Conservation (phyloP, 2,329 filamentous ascomycete genomes). For the Colletotrichum musae region DNA sequence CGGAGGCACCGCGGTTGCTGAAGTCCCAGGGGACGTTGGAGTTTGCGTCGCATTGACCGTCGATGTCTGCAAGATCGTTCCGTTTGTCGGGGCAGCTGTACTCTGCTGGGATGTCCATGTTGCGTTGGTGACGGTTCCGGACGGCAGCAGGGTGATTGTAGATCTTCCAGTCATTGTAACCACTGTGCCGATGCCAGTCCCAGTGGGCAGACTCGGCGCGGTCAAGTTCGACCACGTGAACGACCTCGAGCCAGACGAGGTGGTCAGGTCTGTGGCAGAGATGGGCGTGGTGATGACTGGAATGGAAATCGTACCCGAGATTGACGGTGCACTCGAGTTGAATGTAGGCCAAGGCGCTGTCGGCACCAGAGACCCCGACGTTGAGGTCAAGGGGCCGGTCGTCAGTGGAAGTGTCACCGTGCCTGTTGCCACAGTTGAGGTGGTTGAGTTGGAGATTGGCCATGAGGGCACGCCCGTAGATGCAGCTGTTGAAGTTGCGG, state of each 20-base stretch:
- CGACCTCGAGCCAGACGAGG: not conserved
- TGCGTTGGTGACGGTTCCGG: not conserved
- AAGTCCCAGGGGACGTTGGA: not conserved
- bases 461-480: not conserved
- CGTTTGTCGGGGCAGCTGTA: not conserved
- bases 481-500: conserved; percentile 3
- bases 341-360: conserved; percentile 13
- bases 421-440: not conserved
- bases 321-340: conserved; percentile 23
- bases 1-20: not conserved
- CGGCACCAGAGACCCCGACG: not conserved
- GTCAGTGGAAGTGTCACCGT: not conserved
- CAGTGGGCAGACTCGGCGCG: not conserved
- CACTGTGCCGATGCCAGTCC: not conserved
- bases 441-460: conserved; percentile 20
- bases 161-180: not conserved
- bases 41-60: not conserved
- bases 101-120: conserved; percentile 1
- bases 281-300: conserved; percentile 6
- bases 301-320: conserved; percentile 26
- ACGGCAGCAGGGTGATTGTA: conserved; percentile 11
- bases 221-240: conserved; percentile 28
- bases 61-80: conserved; percentile 9
- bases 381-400: not conserved
- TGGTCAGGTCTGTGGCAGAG: not conserved